Evolutionary conservation across 2,329 filamentous ascomycete species (phyloP), one percentile per base, ranked within the genome.

Genomic region (Plectosphaerella cucumerina): DNA sequence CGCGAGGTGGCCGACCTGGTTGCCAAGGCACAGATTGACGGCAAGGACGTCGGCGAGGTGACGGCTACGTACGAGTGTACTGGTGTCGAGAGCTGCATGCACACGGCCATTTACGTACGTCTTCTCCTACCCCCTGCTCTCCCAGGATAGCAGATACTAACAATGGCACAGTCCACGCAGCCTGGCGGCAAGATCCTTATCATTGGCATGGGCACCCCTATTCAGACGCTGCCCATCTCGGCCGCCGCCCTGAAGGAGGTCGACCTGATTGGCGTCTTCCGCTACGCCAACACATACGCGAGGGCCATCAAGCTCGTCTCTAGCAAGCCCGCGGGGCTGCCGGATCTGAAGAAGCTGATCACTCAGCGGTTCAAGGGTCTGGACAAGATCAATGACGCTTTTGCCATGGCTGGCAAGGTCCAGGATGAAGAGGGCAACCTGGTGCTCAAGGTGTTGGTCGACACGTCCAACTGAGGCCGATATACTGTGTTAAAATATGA

Each of bases 61-160:
- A 78, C 82, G 47, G 80, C 81, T 2, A 85, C 87, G 3, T 90
- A 87, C 61, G 88, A 92, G 69, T 91, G 87, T 63, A 92, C 89
- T 0, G 89, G 89, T 9, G 87, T 90, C 20, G 87, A 89, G 62
- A 81, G 82, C 0, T 92, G 87, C 60, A 75, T 90, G 59, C 88
- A 92, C 65, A 82, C 83, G 6, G 80, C 85, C 5, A 90, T 92
- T 50, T 92, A 88, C 60, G 78, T 80, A 56, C 65, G 73, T 68
- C 10, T 8, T 12, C 34, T 37, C 39, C 20, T 12, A 14, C 21
- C 17, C 39, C 20, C 14, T 39, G 12, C 14, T 2, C 2, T 39
- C 35, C 9, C 14, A 12, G 2, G 21, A 15, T n/a, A n/a, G 39
- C 6, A 8, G 8, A 22, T 12, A 17, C 44, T 57, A 43, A 51